Evolutionary conservation across 2,329 filamentous ascomycete species (phyloP).

Genomic region (Grosmannia huntii): DNA sequence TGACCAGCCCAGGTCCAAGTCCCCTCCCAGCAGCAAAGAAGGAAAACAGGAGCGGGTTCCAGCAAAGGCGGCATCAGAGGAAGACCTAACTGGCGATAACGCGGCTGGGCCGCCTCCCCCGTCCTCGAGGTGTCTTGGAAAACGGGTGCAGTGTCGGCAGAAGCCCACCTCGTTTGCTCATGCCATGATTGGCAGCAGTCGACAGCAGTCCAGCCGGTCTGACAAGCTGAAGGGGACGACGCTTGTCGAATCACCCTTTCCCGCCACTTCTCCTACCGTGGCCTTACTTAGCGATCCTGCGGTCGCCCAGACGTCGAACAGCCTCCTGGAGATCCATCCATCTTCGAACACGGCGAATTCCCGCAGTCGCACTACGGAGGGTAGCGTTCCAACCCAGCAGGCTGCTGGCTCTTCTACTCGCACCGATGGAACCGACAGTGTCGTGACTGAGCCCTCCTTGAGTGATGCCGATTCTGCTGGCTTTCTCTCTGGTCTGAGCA

Average conservation of each 20-base stretch:
- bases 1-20: not conserved
- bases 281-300: conserved; percentile 42
- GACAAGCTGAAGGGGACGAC: conserved; percentile 10
- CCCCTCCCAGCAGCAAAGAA: not conserved
- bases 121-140: not conserved
- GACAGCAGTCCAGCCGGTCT: conserved; percentile 15
- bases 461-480: conserved; percentile 12
- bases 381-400: not conserved
- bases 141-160: not conserved
- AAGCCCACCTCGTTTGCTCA: conserved; percentile 28
- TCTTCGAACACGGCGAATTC: not conserved
- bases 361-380: not conserved
- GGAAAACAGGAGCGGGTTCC: not conserved
- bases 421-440: not conserved
- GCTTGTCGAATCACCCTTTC: conserved; percentile 14
- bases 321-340: conserved; percentile 29
- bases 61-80: not conserved
- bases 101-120: not conserved
- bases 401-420: not conserved
- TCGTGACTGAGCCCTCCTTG: not conserved
- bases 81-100: not conserved
- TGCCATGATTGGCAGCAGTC: conserved; percentile 30
- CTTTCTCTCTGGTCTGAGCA: conserved; percentile 26
- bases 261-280: conserved; percentile 21
- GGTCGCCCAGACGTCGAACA: conserved; percentile 42